Evolutionary conservation across 73 alveolate genomes (phyloP).

Genomic region (Paramecium pentaurelia): DNA sequence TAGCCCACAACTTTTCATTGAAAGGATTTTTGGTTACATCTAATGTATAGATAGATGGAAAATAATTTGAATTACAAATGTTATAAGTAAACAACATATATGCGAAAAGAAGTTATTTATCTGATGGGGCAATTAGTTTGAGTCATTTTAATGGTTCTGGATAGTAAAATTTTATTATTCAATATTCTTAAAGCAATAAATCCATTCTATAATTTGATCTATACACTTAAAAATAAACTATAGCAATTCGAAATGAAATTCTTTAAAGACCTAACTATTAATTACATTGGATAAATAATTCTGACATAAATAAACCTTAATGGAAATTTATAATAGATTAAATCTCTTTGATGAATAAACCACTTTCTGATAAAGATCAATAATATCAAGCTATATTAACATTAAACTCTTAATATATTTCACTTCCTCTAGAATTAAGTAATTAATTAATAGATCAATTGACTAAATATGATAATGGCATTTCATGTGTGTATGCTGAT

Average conservation of each 20-base stretch:
- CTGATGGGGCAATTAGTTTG: background rate
- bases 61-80: background rate
- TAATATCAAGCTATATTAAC: background rate
- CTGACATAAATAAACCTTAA: background rate
- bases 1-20: background rate
- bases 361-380: background rate
- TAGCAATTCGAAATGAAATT: background rate
- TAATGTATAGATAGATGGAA: background rate
- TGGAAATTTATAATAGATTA: background rate
- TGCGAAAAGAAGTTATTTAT: background rate
- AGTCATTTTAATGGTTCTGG: background rate
- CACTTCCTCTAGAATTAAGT: background rate
- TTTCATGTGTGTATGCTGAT: background rate
- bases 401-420: background rate
- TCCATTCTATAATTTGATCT: background rate
- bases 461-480: background rate
- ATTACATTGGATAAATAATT: background rate
- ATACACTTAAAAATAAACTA: background rate
- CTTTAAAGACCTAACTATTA: background rate
- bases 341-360: background rate
- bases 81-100: background rate
- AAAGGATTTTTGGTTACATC: background rate
- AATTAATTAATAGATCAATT: background rate
- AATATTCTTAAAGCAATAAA: background rate
- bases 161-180: background rate